Percentiles rank a stretch among this genome's conserved stretches.
Conservation (phyloP, 2,329 filamentous ascomycete genomes). For the Colletotrichum shisoi region DNA sequence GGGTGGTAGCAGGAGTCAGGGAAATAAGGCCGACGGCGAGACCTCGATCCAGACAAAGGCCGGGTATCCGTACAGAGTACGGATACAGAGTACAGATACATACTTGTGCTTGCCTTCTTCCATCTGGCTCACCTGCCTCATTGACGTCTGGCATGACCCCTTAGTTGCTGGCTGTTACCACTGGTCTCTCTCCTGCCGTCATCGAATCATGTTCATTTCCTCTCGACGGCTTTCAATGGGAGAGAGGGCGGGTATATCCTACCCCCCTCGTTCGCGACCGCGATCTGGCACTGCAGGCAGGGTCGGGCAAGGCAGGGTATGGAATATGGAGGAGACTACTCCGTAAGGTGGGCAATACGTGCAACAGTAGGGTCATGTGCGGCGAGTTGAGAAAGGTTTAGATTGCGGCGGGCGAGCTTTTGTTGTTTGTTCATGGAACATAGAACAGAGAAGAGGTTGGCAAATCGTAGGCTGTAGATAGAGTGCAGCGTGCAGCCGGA, state of each 20-base stretch:
- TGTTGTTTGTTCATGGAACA: conserved; percentile 13
- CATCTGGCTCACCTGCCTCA: conserved; percentile 1
- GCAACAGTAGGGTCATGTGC: conserved; percentile 8
- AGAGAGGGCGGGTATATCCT: background rate
- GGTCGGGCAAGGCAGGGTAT: background rate
- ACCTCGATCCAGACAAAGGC: conserved; percentile 15
- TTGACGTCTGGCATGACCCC: background rate
- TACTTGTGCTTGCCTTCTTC: background rate
- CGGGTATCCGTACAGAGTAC: background rate
- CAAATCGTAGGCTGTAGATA: background rate
- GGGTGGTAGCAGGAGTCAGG: conserved; percentile 6
- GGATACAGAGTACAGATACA: too few relatives aligned
- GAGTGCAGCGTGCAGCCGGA: conserved; percentile 1
- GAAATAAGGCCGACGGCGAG: conserved; percentile 15
- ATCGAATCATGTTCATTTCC: background rate
- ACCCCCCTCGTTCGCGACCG: conserved; percentile 12
- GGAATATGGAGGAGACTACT: too few relatives aligned
- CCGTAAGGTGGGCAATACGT: background rate
- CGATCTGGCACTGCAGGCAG: conserved; percentile 18
- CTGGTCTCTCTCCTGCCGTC: too few relatives aligned
- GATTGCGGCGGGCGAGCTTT: conserved; percentile 28
- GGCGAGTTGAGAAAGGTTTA: conserved; percentile 1
- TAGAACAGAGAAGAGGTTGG: background rate
- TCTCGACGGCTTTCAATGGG: background rate
- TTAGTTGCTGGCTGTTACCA: too few relatives aligned